These are phyloP conservation scores for Wallacemonas sp. DNA, from an alignment of 208 protist genomes.

Conservation along the genomic window DNA sequence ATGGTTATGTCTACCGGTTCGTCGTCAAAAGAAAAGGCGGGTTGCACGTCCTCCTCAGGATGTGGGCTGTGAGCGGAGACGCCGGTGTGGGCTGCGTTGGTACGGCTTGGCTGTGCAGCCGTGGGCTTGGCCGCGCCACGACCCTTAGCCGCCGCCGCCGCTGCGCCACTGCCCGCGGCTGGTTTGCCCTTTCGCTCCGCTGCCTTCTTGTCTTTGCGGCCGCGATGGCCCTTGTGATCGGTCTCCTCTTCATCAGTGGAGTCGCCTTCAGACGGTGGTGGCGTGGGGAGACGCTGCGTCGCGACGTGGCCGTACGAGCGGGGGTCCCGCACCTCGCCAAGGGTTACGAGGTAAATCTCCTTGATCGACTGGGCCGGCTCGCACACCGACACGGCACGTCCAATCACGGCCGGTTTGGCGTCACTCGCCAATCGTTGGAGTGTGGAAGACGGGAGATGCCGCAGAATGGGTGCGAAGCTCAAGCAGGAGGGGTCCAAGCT, in stretches of 20 bases:
- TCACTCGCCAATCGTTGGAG: constrained; percentile 49
- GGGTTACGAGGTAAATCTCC: constrained; percentile 74
- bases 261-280: constrained; percentile 30
- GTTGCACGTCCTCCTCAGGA: not conserved
- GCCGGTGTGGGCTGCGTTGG: no score
- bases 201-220: constrained; percentile 11
- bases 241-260: constrained; percentile 20
- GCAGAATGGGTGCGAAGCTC: constrained; percentile 59
- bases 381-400: constrained; percentile 64
- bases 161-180: not conserved
- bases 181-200: not conserved
- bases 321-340: constrained; percentile 66
- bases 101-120: no score
- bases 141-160: not conserved
- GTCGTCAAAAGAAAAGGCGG: constrained; percentile 1
- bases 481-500: constrained; percentile 62
- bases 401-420: constrained; percentile 56
- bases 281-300: constrained; percentile 35
- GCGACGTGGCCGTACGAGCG: constrained; percentile 60
- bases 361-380: constrained; percentile 72
- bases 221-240: constrained; percentile 14
- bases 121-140: not conserved
- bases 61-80: no score
- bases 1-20: not conserved
- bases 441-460: constrained; percentile 42